These are phyloP conservation scores for Raddia guianensis DNA, from an alignment of 176 grass and related monocot genomes.

Conservation along the genomic window DNA sequence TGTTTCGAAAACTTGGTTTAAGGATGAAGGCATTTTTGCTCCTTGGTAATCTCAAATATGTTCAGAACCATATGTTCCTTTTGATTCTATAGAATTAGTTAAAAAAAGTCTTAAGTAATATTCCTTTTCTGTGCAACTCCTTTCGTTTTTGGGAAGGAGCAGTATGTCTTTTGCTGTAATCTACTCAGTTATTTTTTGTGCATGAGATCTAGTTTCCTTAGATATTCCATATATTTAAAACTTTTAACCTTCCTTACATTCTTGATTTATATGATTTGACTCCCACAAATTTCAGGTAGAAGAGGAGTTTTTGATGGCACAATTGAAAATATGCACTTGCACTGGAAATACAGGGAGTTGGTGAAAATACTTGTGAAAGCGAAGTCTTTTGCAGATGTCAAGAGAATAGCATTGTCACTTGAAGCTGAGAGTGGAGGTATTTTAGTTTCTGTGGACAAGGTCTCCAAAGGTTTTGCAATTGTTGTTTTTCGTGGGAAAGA, in stretches of 20 bases:
- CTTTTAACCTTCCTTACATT: constrained; percentile 21
- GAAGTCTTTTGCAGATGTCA: constrained; percentile 76
- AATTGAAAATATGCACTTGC: constrained; percentile 98
- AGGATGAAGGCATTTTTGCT: constrained; percentile 95
- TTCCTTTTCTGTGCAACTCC: neutral
- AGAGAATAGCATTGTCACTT: constrained; percentile 69
- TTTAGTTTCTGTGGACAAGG: constrained; percentile 88
- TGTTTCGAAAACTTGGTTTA: constrained; percentile 92
- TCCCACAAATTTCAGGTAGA: constrained; percentile 57
- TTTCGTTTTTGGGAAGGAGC: constrained; percentile 15
- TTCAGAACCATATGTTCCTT: neutral
- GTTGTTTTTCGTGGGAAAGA: constrained; percentile 79
- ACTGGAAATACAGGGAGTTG: constrained; percentile 96
- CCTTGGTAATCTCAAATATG: constrained; percentile 59
- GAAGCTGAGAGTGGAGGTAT: constrained; percentile 90
- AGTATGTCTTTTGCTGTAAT: constrained; percentile 27
- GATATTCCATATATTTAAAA: neutral
- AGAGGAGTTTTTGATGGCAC: constrained; percentile 96
- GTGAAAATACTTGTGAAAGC: constrained; percentile 84
- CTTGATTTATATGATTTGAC: neutral
- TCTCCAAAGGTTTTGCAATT: constrained; percentile 92
- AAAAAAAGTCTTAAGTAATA: neutral
- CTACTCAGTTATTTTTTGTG: neutral
- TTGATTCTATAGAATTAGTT: neutral
- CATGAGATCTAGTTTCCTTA: neutral